Evolutionary conservation across 805 yeast genomes (phyloP), one percentile per base, ranked within the genome.

Genomic region (Starmerella bombi): DNA sequence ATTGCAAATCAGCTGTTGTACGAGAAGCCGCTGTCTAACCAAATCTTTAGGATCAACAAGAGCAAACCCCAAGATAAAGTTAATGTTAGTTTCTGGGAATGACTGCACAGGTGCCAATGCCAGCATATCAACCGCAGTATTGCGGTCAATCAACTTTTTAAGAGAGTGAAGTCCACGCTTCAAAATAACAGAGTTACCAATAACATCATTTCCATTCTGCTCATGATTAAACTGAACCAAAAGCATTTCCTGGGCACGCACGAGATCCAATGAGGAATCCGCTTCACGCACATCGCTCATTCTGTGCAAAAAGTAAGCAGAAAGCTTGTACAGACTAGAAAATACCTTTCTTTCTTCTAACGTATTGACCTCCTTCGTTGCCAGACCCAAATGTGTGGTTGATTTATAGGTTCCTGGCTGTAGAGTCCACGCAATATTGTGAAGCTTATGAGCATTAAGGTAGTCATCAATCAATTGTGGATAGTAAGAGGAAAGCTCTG

Each of bases 351-450:
- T 36, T 3, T 33, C 32, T 7, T 40, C 35, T 4, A 36, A 14
- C 7, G 32, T 30, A 5, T 18, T 8, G 6, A 46, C 37, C 8
- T 8, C 10, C 12, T 17, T 19, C 3, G 44, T 17, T 5, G 51
- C 51, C 15, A 16, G 14, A 6, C 12, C 21, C 6, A 47, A 25
- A 10, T 29, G 37, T 16, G 28, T 34, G 8, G 46, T 43, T 6
- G 49, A 45, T 18, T 28, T 29, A 2, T 20, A 15, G 8, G 44
- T 36, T n/a, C 36, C 44, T 5, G 45, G 45, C 19, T 39, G 32
- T 23, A 47, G 32, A 2, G 51, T 40, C 51, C 51, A 47, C 2
- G 51, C 51, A 9, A 47, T 33, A 15, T 19, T 23, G 34, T 36
- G 38, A 15, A 45, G 34, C 8, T 35, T 20, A 14, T 33, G 35